Conservation (phyloP, 164 flowering plant species). For the Vitis labrusca region DNA sequence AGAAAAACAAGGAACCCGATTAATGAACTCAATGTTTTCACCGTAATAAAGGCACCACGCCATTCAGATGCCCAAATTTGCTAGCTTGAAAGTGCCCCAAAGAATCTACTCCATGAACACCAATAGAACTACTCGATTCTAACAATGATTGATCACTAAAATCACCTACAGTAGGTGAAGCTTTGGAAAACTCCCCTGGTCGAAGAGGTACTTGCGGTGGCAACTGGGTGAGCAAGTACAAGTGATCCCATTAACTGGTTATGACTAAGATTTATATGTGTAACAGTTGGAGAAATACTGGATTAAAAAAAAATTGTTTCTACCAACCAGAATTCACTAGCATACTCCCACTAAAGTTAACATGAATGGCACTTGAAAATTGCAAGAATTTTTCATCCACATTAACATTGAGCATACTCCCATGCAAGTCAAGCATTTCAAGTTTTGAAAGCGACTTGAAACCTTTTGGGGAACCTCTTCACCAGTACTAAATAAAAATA, state of each 20-base stretch:
- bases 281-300: constrained; percentile 59
- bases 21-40: no score
- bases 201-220: no score
- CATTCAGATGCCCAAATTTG: no score
- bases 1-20: no score
- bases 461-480: constrained; percentile 83
- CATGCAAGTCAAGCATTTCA: constrained; percentile 79
- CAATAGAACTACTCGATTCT: no score
- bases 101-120: no score
- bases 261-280: constrained; percentile 70
- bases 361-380: constrained; percentile 56
- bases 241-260: constrained; percentile 48
- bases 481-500: constrained; percentile 90
- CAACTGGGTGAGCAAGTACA: neutral
- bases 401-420: constrained; percentile 65
- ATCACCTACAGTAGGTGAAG: no score
- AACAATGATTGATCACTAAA: no score
- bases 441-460: constrained; percentile 58
- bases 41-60: no score
- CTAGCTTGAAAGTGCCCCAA: no score
- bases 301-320: constrained; percentile 37
- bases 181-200: no score
- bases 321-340: constrained; percentile 45
- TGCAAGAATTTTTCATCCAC: constrained; percentile 62
- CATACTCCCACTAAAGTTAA: constrained; percentile 84